Evolutionary conservation across 495 filamentous ascomycete genomes (phyloP).

Genomic region (Talaromyces liani): DNA sequence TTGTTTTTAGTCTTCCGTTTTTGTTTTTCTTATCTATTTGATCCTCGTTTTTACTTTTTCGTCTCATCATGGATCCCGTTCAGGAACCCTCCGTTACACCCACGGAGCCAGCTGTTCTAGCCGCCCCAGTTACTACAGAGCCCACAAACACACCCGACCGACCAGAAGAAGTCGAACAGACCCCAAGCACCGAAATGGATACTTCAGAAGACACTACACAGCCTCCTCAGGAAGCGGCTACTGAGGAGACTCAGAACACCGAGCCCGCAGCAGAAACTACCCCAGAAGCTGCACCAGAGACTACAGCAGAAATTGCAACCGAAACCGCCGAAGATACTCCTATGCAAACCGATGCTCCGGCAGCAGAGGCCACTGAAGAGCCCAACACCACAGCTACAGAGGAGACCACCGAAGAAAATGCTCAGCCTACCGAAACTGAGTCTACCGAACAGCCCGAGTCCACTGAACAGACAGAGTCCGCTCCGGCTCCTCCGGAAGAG

Average conservation of each 20-base stretch:
- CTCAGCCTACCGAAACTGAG: background rate
- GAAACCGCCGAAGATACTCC: background rate
- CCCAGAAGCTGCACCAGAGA: background rate
- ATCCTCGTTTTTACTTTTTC: background rate
- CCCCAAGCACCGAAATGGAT: slow-evolving; percentile 2
- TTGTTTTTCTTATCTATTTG: background rate
- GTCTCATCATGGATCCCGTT: slow-evolving; percentile 19
- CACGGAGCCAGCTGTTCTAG: background rate
- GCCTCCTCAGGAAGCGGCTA: slow-evolving; percentile 6
- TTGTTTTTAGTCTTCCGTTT: background rate
- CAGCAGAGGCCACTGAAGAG: background rate
- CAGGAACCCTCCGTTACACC: background rate
- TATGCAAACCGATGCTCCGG: background rate
- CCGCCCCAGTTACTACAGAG: background rate
- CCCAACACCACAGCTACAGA: background rate
- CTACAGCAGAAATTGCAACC: background rate
- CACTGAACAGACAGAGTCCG: slow-evolving; percentile 10
- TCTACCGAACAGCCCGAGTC: slow-evolving; percentile 8
- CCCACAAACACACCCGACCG: background rate
- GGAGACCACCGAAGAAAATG: background rate
- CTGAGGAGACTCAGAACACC: background rate
- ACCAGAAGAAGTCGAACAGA: background rate
- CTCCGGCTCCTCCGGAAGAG: slow-evolving; percentile 18
- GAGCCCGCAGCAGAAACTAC: background rate
- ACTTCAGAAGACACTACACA: slow-evolving; percentile 6